A percentile compares a stretch with the other conserved stretches of the same genome.
Evolutionary conservation across 306 rosid species (phyloP).

Genomic region (Gleditsia sinensis): DNA sequence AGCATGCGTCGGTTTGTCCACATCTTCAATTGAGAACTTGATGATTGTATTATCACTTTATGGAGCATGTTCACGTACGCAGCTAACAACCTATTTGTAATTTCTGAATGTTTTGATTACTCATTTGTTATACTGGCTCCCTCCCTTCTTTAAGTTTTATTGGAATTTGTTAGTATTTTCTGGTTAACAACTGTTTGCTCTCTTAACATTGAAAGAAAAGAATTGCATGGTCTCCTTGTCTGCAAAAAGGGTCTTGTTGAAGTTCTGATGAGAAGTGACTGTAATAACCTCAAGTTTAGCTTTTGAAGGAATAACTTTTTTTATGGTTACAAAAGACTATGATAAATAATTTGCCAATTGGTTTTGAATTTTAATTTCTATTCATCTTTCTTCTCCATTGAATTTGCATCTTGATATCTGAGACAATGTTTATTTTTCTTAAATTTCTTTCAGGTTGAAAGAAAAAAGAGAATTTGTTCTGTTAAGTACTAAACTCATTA

Average conservation of each 20-base stretch:
- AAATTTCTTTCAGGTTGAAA: no score
- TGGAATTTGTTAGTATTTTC: background rate
- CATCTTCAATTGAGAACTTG: constrained; percentile 54
- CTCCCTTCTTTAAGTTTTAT: background rate
- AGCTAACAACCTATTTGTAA: background rate
- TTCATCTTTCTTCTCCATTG: no score
- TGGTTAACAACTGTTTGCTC: background rate
- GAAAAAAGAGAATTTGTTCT: no score
- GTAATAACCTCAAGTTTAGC: background rate
- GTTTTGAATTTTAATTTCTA: no score
- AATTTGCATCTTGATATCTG: no score
- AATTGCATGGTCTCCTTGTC: background rate
- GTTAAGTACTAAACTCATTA: no score
- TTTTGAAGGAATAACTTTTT: no score
- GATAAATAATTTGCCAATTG: no score
- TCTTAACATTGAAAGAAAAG: background rate
- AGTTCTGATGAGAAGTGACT: background rate
- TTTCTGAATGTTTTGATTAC: no score
- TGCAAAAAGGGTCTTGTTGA: background rate
- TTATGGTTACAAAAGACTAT: no score
- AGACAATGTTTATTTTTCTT: no score
- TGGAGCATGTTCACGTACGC: constrained; percentile 55
- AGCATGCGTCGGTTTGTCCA: constrained; percentile 57
- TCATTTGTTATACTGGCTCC: no score
- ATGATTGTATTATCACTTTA: constrained; percentile 48